Conservation (phyloP, 148 eudicot genomes). For the Silene conica region DNA sequence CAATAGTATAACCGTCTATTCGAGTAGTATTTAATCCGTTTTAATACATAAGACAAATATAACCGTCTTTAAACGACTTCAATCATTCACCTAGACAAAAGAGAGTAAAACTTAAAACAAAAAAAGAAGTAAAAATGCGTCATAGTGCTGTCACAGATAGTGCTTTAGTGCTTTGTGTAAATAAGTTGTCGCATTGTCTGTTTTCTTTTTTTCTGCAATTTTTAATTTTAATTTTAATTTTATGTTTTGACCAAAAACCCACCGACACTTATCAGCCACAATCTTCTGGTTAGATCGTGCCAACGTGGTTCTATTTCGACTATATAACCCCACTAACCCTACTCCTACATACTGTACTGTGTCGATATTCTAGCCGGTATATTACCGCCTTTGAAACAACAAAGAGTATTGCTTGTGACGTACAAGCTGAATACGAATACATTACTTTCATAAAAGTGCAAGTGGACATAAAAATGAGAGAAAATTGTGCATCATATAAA, state of each 20-base stretch:
- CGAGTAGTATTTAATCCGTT: too few relatives aligned
- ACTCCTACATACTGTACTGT: background rate
- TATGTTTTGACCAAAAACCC: background rate
- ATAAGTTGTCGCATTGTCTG: background rate
- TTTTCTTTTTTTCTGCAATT: background rate
- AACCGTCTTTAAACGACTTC: too few relatives aligned
- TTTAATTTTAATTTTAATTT: background rate
- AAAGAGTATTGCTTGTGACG: too few relatives aligned
- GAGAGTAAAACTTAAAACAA: background rate
- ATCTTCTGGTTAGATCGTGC: constrained; percentile 5
- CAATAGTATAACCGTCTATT: too few relatives aligned
- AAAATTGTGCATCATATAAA: too few relatives aligned
- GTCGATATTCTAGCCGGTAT: background rate
- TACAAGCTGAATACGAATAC: too few relatives aligned
- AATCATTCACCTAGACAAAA: too few relatives aligned
- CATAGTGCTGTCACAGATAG: constrained; percentile 7
- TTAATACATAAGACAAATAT: too few relatives aligned
- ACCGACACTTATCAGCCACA: constrained; percentile 27
- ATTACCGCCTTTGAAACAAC: too few relatives aligned
- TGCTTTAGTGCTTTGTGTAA: constrained; percentile 11
- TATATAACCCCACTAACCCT: background rate
- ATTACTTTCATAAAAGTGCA: too few relatives aligned
- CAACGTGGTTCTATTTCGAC: constrained; percentile 19
- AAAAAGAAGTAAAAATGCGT: constrained; percentile 10
- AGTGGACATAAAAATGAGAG: too few relatives aligned